Percentiles rank a stretch among this genome's conserved stretches.
Conservation (phyloP, 2,329 filamentous ascomycete species). For the Sclerotinia trifoliorum region DNA sequence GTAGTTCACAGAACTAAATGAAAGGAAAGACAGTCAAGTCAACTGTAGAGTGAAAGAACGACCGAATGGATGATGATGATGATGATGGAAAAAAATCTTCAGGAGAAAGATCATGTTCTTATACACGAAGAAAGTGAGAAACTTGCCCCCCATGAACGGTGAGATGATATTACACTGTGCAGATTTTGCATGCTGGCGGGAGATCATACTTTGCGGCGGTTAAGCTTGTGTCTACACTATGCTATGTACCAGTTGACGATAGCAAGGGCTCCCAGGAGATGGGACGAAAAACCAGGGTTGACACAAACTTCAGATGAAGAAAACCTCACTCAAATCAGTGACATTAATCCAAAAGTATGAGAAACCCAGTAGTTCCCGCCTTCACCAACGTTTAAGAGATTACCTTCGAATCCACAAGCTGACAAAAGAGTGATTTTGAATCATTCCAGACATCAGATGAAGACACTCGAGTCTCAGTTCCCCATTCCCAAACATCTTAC, state of each 20-base stretch:
- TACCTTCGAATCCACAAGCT: neutral
- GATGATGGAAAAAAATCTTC: neutral
- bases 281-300: constrained; percentile 3
- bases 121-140: neutral
- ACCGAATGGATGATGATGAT: constrained; percentile 1
- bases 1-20: constrained; percentile 39
- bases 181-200: neutral
- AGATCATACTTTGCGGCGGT: constrained; percentile 17
- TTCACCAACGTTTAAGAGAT: neutral
- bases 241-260: neutral
- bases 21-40: constrained; percentile 28
- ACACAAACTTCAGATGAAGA: constrained; percentile 16
- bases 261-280: neutral
- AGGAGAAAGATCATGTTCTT: constrained; percentile 10
- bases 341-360: neutral
- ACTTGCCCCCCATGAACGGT: neutral
- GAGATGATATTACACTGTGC: too few species aligned
- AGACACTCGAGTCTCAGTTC: constrained; percentile 12
- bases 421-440: neutral
- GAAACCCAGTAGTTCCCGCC: neutral
- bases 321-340: neutral
- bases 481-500: neutral
- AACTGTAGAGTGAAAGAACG: constrained; percentile 17
- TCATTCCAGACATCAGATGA: constrained; percentile 16
- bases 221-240: neutral